Evolutionary conservation across 1,139 yeast genomes (phyloP), one percentile per base, ranked within the genome.

Genomic region (Geotrichum bryndzae): DNA sequence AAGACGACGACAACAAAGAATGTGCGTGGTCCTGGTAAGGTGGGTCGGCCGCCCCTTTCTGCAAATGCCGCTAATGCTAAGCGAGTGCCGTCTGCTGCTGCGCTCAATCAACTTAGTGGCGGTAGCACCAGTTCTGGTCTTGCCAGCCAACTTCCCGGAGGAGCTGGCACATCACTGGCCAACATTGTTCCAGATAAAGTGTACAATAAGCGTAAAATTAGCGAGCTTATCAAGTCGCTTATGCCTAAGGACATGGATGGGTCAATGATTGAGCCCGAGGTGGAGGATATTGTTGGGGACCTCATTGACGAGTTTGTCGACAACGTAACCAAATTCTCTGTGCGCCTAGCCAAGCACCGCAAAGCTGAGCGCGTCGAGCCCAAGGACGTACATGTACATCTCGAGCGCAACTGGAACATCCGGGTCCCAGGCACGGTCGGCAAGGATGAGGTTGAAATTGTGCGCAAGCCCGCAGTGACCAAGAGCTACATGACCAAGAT

Each of bases 281-380:
- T 92, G n/a, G 98, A 94, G 73, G 97, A 92, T 68, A 77, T 94
- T 52, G 77, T 94, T 57, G 79, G 94, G 56, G 99, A 94, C 73
- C 79, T 94, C 64, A 98, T 99, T 0, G 99, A 94, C 73, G 99
- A 94, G 72, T 94, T 94, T 73, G 95, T 94, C n/a, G 84, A 89
- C 25, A 86, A 89, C 58, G 96, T 95, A 1, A 90, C 97, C 0
- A 82, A 89, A 5, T 94, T 94, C 77, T 96, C 98, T 0, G 92
- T 98, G 73, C 84, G 95, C 62, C 79, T 94, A 68, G 99, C 99
- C 27, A 94, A 94, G 73, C 97, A 94, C 72, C 82, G 99, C 67
- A 90, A 90, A 72, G 84, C 90, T n/a, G 97, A 92, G 65, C 82
- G 86, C 58, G 79, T 94, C 51, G 98, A 94, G 69, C 90, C 89